phyloP scores from a whole-genome alignment of 352 stramenopile genomes.

The Pythium periplocum region DNA sequence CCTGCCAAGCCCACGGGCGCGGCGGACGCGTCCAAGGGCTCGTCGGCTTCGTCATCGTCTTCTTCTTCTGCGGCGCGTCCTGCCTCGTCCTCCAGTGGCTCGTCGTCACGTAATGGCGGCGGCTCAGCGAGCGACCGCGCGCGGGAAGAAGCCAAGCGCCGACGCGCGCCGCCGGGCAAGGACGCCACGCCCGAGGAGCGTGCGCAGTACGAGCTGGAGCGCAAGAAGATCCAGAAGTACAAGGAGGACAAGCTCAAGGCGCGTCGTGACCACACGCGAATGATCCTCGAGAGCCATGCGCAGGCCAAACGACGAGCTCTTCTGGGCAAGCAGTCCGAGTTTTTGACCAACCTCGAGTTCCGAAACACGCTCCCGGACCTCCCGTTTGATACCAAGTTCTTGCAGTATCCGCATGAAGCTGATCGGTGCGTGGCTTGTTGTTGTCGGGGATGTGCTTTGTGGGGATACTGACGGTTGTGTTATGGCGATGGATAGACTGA shows the following conservation, averaged over 20 bases:
- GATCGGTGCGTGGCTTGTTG: constrained; percentile 38
- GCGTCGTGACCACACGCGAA: constrained; percentile 78
- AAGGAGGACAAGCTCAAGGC: constrained; percentile 88
- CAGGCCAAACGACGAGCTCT: constrained; percentile 77
- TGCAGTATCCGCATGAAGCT: constrained; percentile 74
- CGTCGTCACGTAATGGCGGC: neutral
- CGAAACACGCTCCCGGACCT: constrained; percentile 77
- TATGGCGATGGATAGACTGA: constrained; percentile 28
- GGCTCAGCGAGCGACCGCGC: constrained; percentile 3
- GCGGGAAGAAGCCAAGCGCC: constrained; percentile 27
- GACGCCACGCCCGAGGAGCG: constrained; percentile 62
- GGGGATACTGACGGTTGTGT: constrained; percentile 1
- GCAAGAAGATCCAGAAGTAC: constrained; percentile 86
- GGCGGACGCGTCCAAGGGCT: neutral
- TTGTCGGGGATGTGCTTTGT: constrained; percentile 1
- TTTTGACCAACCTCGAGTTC: constrained; percentile 76
- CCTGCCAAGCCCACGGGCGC: constrained; percentile 1
- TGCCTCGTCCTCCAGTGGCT: constrained; percentile 11
- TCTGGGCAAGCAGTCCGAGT: constrained; percentile 81
- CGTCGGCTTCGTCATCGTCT: constrained; percentile 12
- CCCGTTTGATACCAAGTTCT: constrained; percentile 85
- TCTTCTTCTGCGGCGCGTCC: constrained; percentile 10
- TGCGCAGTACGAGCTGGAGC: constrained; percentile 78
- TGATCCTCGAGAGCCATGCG: constrained; percentile 83
- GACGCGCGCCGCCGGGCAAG: constrained; percentile 40